Conservation (phyloP, 345 rosid species). For the Linum usitatissimum region DNA sequence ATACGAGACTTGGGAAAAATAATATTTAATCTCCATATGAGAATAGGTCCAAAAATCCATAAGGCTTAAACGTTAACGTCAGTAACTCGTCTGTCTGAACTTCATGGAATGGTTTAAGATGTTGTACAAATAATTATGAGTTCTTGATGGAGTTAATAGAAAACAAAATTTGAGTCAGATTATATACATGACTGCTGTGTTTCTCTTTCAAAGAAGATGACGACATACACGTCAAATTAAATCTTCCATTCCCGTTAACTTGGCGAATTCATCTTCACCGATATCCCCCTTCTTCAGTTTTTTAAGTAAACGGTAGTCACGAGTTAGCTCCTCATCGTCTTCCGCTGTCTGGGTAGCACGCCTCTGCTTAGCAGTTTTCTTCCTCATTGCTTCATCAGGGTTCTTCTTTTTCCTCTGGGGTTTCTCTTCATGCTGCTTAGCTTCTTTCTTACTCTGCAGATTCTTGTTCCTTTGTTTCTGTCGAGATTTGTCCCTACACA, state of each 20-base stretch:
- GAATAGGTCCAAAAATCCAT: too few relatives aligned
- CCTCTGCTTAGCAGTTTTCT: conserved; percentile 78
- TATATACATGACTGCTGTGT: too few relatives aligned
- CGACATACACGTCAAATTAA: conserved; percentile 25
- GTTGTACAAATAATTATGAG: too few relatives aligned
- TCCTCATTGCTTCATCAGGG: conserved; percentile 25
- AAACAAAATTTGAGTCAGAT: too few relatives aligned
- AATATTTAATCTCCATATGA: too few relatives aligned
- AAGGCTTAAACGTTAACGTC: too few relatives aligned
- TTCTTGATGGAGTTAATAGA: too few relatives aligned
- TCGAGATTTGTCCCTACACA: conserved; percentile 62
- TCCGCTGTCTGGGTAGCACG: conserved; percentile 62
- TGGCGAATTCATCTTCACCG: conserved; percentile 58
- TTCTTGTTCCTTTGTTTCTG: conserved; percentile 77
- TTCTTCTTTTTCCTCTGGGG: conserved; percentile 33
- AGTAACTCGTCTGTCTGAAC: too few relatives aligned
- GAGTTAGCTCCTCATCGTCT: conserved; percentile 63
- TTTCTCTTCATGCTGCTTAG: conserved; percentile 31
- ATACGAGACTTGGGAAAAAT: too few relatives aligned
- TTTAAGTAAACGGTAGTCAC: conserved; percentile 49
- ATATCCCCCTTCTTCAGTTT: conserved; percentile 62
- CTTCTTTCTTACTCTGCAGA: conserved; percentile 51
- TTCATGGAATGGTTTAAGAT: too few relatives aligned
- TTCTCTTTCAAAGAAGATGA: background rate
- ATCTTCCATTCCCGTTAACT: conserved; percentile 63